Percentiles rank a stretch among this genome's conserved stretches.
Evolutionary conservation across 257 asterid genomes (phyloP).

Genomic region (Coffea eugenioides): DNA sequence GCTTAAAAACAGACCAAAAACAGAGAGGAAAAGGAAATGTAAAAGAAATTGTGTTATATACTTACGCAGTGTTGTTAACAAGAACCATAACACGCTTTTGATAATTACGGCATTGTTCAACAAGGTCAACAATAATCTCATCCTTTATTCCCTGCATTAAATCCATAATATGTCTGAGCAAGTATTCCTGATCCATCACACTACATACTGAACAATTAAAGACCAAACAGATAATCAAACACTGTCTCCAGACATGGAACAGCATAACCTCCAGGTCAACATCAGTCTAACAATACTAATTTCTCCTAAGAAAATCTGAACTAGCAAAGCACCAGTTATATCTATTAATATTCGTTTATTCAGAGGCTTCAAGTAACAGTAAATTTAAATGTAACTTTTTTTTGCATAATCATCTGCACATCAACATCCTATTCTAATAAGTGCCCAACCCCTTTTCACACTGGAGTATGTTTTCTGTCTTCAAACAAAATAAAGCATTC

Average conservation of each 20-base stretch:
- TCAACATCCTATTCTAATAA: neutral
- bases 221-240: neutral
- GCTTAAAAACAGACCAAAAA: neutral
- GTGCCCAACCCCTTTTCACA: neutral
- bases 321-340: neutral
- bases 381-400: neutral
- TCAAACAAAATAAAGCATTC: neutral
- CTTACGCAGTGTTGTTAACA: slow-evolving; percentile 85
- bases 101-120: slow-evolving; percentile 86
- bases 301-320: neutral
- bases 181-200: neutral
- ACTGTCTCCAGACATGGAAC: neutral
- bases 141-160: slow-evolving; percentile 68
- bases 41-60: neutral
- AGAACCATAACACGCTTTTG: slow-evolving; percentile 91
- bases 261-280: neutral
- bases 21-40: slow-evolving; percentile 9
- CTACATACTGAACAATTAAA: neutral
- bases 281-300: neutral
- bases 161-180: neutral
- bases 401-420: neutral
- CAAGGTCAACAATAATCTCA: slow-evolving; percentile 87
- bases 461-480: neutral
- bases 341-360: neutral
- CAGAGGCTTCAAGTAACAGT: neutral